A percentile compares a stretch with the other conserved stretches of the same genome.
phyloP scores from a whole-genome alignment of 2,329 filamentous ascomycete species.

The Aureobasidium melanogenum region DNA sequence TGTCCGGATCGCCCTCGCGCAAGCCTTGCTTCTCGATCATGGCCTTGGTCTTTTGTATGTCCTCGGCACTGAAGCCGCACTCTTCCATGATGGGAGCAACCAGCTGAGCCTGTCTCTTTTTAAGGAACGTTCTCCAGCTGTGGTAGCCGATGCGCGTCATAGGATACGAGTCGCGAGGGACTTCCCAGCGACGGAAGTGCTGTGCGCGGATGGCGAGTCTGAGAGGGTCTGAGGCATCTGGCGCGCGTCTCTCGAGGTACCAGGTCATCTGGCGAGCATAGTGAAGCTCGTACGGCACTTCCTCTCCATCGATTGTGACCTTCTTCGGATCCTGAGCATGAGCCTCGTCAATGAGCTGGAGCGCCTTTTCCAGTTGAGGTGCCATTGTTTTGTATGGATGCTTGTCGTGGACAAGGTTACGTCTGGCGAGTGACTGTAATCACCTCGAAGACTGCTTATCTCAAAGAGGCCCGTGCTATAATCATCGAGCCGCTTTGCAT shows the following conservation, averaged over 20 bases:
- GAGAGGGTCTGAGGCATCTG: conserved; percentile 56
- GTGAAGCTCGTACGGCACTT: conserved; percentile 67
- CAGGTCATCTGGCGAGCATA: conserved; percentile 72
- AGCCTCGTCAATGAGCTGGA: conserved; percentile 63
- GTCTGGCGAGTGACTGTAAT: neutral
- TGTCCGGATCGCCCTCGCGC: conserved; percentile 51
- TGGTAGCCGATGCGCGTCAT: conserved; percentile 69
- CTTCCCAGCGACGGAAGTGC: conserved; percentile 79
- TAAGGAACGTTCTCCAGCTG: conserved; percentile 66
- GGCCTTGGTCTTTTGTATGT: conserved; percentile 55
- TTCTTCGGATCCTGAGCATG: conserved; percentile 60
- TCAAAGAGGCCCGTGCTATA: conserved; percentile 7
- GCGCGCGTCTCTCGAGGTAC: conserved; percentile 56
- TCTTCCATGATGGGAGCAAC: conserved; percentile 45
- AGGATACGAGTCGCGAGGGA: conserved; percentile 64
- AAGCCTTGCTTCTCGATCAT: conserved; percentile 73
- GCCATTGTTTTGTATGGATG: conserved; percentile 4
- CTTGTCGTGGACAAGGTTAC: neutral
- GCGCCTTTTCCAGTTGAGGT: conserved; percentile 36
- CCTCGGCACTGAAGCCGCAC: conserved; percentile 42
- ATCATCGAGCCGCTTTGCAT: neutral
- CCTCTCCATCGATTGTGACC: conserved; percentile 33
- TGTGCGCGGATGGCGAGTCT: conserved; percentile 73
- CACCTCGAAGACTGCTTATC: neutral
- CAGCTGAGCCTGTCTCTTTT: conserved; percentile 61